Base-by-base conservation (phyloP, 1,284 basidiomycete genomes). In the Limonomyces culmigenus region DNA sequence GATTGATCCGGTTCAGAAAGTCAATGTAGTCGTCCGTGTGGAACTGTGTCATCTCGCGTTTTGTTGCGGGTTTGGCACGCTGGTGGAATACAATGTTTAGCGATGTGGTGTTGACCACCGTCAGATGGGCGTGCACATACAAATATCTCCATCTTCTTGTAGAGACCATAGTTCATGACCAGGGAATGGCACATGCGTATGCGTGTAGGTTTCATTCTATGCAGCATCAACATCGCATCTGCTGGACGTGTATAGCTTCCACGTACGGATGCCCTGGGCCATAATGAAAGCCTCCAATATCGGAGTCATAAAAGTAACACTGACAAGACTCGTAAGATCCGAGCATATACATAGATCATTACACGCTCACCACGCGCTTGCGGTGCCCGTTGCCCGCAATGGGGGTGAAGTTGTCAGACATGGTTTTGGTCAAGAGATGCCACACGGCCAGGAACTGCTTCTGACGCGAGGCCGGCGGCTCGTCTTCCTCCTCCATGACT, bases 131-230 rank as follows among this genome's bases (percentile, higher is more conserved):
- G n/a, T n/a, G 27, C 14, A 67, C 87, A 47, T 51, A 92, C 88
- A 48, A 92, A 92, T 43, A 95, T 93, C 58, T 93, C 88, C 88
- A 93, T 93, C 57, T 88, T 87, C 61, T 91, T 91, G 62, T 93
- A 93, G 13, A 93, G 59, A 17, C 92, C 92, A 53, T 97, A 98
- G 62, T 98, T 98, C 95, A 98, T 98, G 38, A 98, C 93, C 29
- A 99, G 70, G 6, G 91, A 93, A 59, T 99, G 95, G 52, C 92
- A 96, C 95, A 99, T 98, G 46, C 93, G 81, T 63, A 98, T 96
- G 16, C 93, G 70, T 16, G 88, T 92, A 10, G 92, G 91, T 55
- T 96, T 95, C 89, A 95, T 95, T 30, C 81, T 86, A 35, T 44
- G 41, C 39, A 36, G 38, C 29, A 42, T 36, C 15, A 39, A 18